phyloP scores from a whole-genome alignment of 108 stramenopile species.

The Cyclostephanos invisitatus region DNA sequence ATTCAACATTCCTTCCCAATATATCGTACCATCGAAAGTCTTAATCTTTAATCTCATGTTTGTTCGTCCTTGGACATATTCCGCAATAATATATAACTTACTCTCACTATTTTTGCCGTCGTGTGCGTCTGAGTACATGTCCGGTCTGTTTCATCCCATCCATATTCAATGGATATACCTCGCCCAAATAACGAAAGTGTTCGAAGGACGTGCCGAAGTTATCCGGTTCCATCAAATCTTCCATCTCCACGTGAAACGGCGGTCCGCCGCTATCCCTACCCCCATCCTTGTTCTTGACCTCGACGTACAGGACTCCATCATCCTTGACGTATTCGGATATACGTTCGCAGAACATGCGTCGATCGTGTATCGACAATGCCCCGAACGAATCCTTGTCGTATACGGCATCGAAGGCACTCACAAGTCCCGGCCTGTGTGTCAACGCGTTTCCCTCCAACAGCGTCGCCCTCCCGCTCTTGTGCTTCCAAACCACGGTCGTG shows the following conservation, averaged over 20 bases:
- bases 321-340: constrained; percentile 50
- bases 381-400: constrained; percentile 70
- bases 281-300: constrained; percentile 49
- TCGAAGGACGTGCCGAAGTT: constrained; percentile 52
- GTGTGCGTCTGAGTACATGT: constrained; percentile 42
- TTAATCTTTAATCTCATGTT: no score
- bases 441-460: constrained; percentile 53
- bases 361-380: constrained; percentile 42
- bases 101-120: no score
- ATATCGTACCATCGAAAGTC: no score
- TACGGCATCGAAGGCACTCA: constrained; percentile 51
- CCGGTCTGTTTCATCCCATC: constrained; percentile 52
- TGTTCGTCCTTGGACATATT: no score
- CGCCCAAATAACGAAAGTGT: constrained; percentile 46
- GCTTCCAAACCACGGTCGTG: constrained; percentile 37
- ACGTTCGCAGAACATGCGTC: constrained; percentile 42
- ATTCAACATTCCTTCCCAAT: no score
- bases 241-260: constrained; percentile 49
- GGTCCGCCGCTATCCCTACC: constrained; percentile 42
- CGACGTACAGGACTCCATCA: constrained; percentile 50
- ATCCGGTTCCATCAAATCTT: constrained; percentile 56
- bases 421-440: constrained; percentile 34
- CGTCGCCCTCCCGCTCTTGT: constrained; percentile 56
- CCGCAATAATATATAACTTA: no score
- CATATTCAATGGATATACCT: constrained; percentile 46